Base-by-base conservation (phyloP, 208 protist genomes). In the Lotmaria passim region DNA sequence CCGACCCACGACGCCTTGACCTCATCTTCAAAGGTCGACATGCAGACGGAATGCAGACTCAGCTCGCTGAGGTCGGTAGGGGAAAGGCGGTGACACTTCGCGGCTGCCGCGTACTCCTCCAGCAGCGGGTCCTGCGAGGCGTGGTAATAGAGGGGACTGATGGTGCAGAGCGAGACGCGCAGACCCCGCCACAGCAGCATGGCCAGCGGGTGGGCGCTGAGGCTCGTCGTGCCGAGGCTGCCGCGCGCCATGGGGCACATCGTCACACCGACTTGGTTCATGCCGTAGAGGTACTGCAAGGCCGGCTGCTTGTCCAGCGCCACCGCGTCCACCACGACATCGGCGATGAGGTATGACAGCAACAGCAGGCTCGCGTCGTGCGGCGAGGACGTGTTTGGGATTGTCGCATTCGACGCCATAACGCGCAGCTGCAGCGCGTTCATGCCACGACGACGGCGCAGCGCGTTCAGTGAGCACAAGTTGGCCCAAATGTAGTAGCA, bases 401-500 rank as follows among this genome's bases (percentile, higher is more conserved):
- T 66, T 21, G 69, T 64, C 26, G 82, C 85, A 21, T 85, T 87
- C 56, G 98, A 87, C 28, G 67, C 67, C 46, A 74, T 38, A 19
- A 73, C 60, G 39, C 99, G 94, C 14, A 99, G 86, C 46, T 89
- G 73, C 56, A 99, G 96, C 15, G 87, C 93, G 70, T 98, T 98
- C 28, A 98, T 69, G 31, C 93, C 90, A 23, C 87, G 83, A 0
- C 82, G 75, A 0, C 75, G 70, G 52, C 98, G 87, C 43, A 99
- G 90, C 24, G 90, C 76, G 79, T 99, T 99, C 14, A 99, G 93
- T 1, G 90, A 87, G 61, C 81, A 79, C 10, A 99, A 65, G 82
- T 99, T 99, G 17, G 98, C 96, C 86, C 98, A 99, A 28, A 99
- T 86, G 82, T 99, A 98, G 82, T 98, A 99, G 36, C 78, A 73